Conservation (phyloP, 495 filamentous ascomycete genomes). For the Terfezia claveryi region DNA sequence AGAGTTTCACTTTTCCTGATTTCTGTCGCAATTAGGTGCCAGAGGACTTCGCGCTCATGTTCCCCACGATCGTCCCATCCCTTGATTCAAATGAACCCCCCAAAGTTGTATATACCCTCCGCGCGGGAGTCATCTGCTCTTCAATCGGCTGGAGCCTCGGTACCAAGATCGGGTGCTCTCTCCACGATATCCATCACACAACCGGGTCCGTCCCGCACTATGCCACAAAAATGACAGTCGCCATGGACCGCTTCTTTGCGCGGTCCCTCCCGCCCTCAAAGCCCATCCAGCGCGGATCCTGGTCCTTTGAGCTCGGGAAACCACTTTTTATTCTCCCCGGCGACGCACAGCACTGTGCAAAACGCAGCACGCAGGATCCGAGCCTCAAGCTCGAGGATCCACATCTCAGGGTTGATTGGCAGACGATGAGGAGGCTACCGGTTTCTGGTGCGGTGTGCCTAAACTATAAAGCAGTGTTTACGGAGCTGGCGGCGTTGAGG, state of each 20-base stretch:
- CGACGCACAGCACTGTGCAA: slow-evolving; percentile 37
- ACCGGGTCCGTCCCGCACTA: slow-evolving; percentile 47
- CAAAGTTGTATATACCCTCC: slow-evolving; percentile 39
- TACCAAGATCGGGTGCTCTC: slow-evolving; percentile 48
- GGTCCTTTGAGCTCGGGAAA: slow-evolving; percentile 58
- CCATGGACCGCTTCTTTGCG: slow-evolving; percentile 79
- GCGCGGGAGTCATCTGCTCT: slow-evolving; percentile 60
- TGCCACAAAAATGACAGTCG: slow-evolving; percentile 74
- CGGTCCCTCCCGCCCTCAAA: slow-evolving; percentile 44
- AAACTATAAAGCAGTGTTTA: slow-evolving; percentile 85
- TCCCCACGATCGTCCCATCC: slow-evolving; percentile 35
- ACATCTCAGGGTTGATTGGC: slow-evolving; percentile 74
- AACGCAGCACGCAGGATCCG: slow-evolving; percentile 34
- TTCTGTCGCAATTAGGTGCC: slow-evolving; percentile 27
- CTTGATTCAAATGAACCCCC: neutral
- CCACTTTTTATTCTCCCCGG: slow-evolving; percentile 61
- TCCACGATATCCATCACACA: slow-evolving; percentile 52
- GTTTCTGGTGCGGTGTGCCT: slow-evolving; percentile 57
- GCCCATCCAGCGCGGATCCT: slow-evolving; percentile 72
- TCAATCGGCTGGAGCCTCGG: slow-evolving; percentile 61
- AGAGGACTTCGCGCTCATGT: slow-evolving; percentile 68
- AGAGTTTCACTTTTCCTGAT: too few relatives aligned
- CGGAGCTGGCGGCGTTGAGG: slow-evolving; percentile 46
- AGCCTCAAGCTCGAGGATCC: slow-evolving; percentile 36
- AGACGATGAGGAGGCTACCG: slow-evolving; percentile 65